These are phyloP conservation scores for Neurospora tetrasperma DNA, from an alignment of 495 filamentous ascomycete species.

Conservation along the genomic window DNA sequence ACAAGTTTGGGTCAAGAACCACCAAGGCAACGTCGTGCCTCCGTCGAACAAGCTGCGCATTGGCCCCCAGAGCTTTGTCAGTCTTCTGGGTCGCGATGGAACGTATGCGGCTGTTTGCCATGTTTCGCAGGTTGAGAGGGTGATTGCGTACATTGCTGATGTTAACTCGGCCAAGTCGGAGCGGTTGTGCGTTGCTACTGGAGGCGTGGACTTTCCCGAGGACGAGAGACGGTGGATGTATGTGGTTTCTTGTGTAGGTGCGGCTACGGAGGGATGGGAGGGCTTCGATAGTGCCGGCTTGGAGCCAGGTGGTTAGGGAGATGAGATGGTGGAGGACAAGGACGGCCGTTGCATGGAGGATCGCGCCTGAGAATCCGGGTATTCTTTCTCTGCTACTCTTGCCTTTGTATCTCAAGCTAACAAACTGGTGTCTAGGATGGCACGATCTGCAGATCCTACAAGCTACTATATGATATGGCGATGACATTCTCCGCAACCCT, in stretches of 20 bases:
- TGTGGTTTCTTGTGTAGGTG: neutral
- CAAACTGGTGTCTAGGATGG: neutral
- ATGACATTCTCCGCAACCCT: neutral
- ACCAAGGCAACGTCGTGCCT: neutral
- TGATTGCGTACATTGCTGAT: neutral
- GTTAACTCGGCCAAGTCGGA: neutral
- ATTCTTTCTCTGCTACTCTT: neutral
- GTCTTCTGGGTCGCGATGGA: neutral
- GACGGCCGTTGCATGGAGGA: neutral
- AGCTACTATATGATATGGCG: neutral
- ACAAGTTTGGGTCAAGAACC: neutral
- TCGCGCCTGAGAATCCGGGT: neutral
- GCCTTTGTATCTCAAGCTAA: neutral
- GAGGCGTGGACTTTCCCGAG: neutral
- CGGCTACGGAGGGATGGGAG: neutral
- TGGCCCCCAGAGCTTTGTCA: neutral
- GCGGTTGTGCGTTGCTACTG: neutral
- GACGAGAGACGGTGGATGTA: neutral
- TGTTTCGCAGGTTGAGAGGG: neutral
- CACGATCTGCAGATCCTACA: too few species aligned
- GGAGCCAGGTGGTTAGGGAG: neutral
- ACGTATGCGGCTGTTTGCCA: neutral
- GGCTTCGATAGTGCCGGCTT: neutral
- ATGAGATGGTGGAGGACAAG: neutral
- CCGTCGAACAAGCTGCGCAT: neutral